Conservation (phyloP, 2,329 filamentous ascomycete species). For the Davidsoniella virescens region DNA sequence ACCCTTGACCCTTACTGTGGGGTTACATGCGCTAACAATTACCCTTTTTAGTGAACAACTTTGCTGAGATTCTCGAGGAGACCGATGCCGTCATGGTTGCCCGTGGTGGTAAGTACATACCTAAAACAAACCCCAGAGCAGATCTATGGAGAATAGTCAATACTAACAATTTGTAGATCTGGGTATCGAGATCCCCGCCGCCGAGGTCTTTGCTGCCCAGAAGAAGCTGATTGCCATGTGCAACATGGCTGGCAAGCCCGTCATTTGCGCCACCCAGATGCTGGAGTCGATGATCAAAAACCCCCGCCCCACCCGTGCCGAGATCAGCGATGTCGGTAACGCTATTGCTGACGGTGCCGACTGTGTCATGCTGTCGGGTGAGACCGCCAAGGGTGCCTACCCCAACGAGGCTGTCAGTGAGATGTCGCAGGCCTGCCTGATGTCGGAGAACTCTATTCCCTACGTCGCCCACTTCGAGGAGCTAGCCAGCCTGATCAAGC, state of each 20-base stretch:
- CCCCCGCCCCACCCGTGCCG: slow-evolving; percentile 89
- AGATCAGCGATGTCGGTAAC: slow-evolving; percentile 97
- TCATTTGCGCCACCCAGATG: slow-evolving; percentile 99
- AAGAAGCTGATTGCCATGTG: slow-evolving; percentile 99
- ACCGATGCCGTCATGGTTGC: slow-evolving; percentile 99
- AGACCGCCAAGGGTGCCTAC: slow-evolving; percentile 97
- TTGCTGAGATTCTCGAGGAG: slow-evolving; percentile 85
- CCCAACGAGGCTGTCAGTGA: slow-evolving; percentile 81
- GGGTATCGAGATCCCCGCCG: slow-evolving; percentile 95
- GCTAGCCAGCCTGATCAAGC: slow-evolving; percentile 65
- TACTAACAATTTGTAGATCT: slow-evolving; percentile 23
- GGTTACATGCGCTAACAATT: slow-evolving; percentile 7
- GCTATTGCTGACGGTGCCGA: slow-evolving; percentile 90
- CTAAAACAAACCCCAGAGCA: too few relatives aligned
- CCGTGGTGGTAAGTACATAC: slow-evolving; percentile 47
- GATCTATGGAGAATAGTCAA: too few relatives aligned
- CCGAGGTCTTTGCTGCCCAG: slow-evolving; percentile 97
- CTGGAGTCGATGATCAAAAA: slow-evolving; percentile 99
- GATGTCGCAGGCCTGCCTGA: slow-evolving; percentile 96
- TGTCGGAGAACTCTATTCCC: slow-evolving; percentile 92
- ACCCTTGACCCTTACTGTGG: background rate
- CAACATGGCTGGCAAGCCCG: slow-evolving; percentile 97
- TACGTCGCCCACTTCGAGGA: slow-evolving; percentile 97
- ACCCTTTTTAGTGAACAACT: slow-evolving; percentile 61
- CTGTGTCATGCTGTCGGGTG: slow-evolving; percentile 98